phyloP scores from a whole-genome alignment of 2,329 filamentous ascomycete genomes.

The Corinectria fuckeliana region DNA sequence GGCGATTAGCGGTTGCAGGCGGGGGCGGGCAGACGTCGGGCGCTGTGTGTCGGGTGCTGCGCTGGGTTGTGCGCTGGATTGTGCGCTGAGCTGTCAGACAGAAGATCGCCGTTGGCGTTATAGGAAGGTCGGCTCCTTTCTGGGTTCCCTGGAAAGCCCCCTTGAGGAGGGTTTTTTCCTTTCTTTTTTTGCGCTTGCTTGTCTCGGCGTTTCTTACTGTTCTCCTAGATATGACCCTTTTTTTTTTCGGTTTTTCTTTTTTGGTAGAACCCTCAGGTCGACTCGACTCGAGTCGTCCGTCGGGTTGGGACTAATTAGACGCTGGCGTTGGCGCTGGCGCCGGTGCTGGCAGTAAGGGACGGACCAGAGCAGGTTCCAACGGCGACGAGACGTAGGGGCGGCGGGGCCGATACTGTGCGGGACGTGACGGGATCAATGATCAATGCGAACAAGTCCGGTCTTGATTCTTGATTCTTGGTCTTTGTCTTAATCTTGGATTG shows the following conservation, averaged over 20 bases:
- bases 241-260: background rate
- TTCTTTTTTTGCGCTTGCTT: background rate
- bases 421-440: background rate
- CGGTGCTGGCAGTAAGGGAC: constrained; percentile 5
- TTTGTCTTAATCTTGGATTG: too few species aligned
- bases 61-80: background rate
- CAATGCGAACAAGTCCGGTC: background rate
- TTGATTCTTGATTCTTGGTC: background rate
- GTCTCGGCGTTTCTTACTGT: background rate
- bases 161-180: too few species aligned
- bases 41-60: background rate
- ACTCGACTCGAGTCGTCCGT: too few species aligned
- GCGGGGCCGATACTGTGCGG: constrained; percentile 10
- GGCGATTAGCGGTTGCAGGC: constrained; percentile 3
- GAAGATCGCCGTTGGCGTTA: background rate
- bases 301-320: background rate
- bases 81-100: background rate
- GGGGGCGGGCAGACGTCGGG: too few species aligned
- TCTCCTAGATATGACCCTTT: background rate
- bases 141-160: too few species aligned
- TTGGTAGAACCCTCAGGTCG: too few species aligned
- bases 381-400: background rate
- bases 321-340: background rate
- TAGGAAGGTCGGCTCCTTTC: background rate
- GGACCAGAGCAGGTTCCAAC: background rate